Conservation (phyloP, 495 filamentous ascomycete genomes). For the Penicillium coprophilum region DNA sequence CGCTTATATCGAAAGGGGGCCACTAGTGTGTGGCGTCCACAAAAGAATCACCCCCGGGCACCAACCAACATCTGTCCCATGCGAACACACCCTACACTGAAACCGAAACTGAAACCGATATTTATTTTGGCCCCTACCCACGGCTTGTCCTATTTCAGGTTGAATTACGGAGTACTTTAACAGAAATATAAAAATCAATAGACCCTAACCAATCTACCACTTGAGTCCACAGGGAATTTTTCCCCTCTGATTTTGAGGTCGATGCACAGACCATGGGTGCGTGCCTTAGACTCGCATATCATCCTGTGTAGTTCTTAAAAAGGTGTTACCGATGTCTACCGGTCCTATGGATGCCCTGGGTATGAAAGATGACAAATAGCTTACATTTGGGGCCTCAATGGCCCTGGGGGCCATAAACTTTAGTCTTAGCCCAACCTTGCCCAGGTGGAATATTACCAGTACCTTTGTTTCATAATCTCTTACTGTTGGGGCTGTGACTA, state of each 20-base stretch:
- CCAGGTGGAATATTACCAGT: too few relatives aligned
- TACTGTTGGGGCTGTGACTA: too few relatives aligned
- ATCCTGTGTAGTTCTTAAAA: background rate
- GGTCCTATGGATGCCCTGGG: too few relatives aligned
- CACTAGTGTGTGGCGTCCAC: background rate
- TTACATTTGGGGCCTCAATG: too few relatives aligned
- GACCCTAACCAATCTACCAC: background rate
- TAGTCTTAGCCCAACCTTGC: too few relatives aligned
- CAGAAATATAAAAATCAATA: too few relatives aligned
- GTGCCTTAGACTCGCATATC: slow-evolving; percentile 2
- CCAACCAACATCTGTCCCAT: background rate
- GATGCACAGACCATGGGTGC: slow-evolving; percentile 8
- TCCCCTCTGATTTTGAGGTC: background rate
- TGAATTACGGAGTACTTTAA: too few relatives aligned
- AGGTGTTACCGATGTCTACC: background rate
- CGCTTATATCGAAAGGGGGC: slow-evolving; percentile 19
- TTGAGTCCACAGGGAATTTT: too few relatives aligned
- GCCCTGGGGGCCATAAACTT: too few relatives aligned
- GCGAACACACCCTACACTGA: background rate
- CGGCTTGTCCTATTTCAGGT: background rate
- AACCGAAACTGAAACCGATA: background rate
- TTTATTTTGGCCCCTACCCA: too few relatives aligned
- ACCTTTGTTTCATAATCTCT: too few relatives aligned
- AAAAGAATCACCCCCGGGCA: too few relatives aligned
- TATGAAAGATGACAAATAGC: background rate